Evolutionary conservation across 164 flowering plant genomes (phyloP), one percentile per base, ranked within the genome.

Genomic region (Taxillus chinensis): DNA sequence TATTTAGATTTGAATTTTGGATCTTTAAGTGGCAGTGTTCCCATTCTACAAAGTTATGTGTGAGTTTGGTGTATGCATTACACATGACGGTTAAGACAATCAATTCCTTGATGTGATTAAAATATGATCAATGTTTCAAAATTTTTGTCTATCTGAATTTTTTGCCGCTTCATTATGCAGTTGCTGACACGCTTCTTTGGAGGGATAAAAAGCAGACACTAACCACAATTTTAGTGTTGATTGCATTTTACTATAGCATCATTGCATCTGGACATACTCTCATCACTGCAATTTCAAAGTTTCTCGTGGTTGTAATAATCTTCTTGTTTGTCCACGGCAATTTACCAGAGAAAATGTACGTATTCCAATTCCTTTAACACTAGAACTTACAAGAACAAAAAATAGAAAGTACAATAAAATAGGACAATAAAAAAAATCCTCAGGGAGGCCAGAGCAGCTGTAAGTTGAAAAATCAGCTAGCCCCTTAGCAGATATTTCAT

Each of bases 131-230:
- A 2, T 5, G 37, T n/a, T 52, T 15, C 46, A 6, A 6, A 9
- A 6, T 6, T 43, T 43, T 43, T 9, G 7, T 43, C 10, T 43
- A 6, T 43, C 10, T 43, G 6, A 52, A 15, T 7, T 3, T 52
- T 52, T 6, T 52, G 55, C 6, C 45, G 53, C n/a, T 64, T 41
- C n/a, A 10, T 69, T 65, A 72, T 79, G 79, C 89, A 92, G 98
- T 84, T 80, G 98, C 97, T 42, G 85, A 90, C 72, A 82, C 78
- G 42, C 83, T 93, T 69, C 89, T 90, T 40, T 90, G 98, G 98
- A 90, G 77, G 82, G 81, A 88, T 71, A 84, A 71, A 71, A 90
- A 66, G 81, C 83, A 70, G 69, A 83, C 90, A n/a, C 58, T 86
- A 16, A 67, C 65, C 3, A 52, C 79, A 5, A 5, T 86, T 63